phyloP scores from a whole-genome alignment of 2,329 filamentous ascomycete genomes.

The Verticillium dahliae region DNA sequence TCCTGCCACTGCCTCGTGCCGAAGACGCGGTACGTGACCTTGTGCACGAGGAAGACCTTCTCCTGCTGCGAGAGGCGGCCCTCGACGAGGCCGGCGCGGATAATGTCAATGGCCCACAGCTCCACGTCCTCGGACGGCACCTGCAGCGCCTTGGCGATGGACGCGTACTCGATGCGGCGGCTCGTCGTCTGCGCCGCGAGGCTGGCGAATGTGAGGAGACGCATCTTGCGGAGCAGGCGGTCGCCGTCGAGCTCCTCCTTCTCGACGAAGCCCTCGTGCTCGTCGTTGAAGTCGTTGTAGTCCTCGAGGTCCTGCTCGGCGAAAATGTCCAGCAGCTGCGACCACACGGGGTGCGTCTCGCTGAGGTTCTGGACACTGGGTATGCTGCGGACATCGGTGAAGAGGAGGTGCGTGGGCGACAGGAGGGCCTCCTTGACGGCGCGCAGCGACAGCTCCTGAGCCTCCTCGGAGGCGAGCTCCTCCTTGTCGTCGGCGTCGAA shows the following conservation, averaged over 20 bases:
- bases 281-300: constrained; percentile 90
- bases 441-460: constrained; percentile 52
- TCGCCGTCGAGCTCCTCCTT: constrained; percentile 65
- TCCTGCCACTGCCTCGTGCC: constrained; percentile 98
- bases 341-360: constrained; percentile 77
- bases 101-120: constrained; percentile 98
- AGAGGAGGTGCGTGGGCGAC: constrained; percentile 56
- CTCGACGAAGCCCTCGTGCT: constrained; percentile 81
- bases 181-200: constrained; percentile 77
- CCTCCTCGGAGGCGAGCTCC: constrained; percentile 52
- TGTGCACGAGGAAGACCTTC: constrained; percentile 89
- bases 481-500: constrained; percentile 50
- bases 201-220: constrained; percentile 85
- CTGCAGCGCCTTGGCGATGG: constrained; percentile 79
- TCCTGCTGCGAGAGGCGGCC: constrained; percentile 93
- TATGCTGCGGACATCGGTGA: constrained; percentile 76
- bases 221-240: constrained; percentile 88
- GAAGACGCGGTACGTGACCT: constrained; percentile 93
- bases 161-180: constrained; percentile 81
- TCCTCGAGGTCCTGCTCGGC: constrained; percentile 90
- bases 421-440: constrained; percentile 48
- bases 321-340: constrained; percentile 92
- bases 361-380: constrained; percentile 79
- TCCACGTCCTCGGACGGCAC: constrained; percentile 81
- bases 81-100: constrained; percentile 90